A percentile compares a stretch with the other conserved stretches of the same genome.
Evolutionary conservation across 805 yeast genomes (phyloP).

Genomic region (Hemisphaericaspora nanyangensis): DNA sequence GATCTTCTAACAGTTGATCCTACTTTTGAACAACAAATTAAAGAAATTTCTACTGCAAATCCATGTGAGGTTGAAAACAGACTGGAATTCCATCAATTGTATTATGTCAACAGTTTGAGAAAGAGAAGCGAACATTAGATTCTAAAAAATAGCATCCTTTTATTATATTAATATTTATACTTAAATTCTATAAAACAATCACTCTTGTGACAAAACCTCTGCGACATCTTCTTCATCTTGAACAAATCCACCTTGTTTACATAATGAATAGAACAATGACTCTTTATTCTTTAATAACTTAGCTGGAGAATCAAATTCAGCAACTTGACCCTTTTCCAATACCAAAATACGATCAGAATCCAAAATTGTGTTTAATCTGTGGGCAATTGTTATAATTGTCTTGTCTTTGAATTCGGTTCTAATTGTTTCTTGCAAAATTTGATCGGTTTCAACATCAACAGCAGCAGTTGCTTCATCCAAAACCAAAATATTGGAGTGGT

Average conservation of each 20-base stretch:
- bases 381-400: slow-evolving; percentile 82
- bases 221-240: slow-evolving; percentile 16
- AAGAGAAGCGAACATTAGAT: slow-evolving; percentile 60
- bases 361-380: slow-evolving; percentile 76
- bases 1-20: slow-evolving; percentile 16
- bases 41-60: slow-evolving; percentile 21
- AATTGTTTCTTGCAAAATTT: slow-evolving; percentile 72
- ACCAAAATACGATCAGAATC: slow-evolving; percentile 78
- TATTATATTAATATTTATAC: no score
- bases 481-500: slow-evolving; percentile 55
- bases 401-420: slow-evolving; percentile 70
- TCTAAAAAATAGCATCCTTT: no score
- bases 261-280: slow-evolving; percentile 74
- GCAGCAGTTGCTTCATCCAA: slow-evolving; percentile 89
- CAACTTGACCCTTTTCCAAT: slow-evolving; percentile 68
- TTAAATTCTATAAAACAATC: no score
- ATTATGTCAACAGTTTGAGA: slow-evolving; percentile 46
- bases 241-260: slow-evolving; percentile 74
- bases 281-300: slow-evolving; percentile 61
- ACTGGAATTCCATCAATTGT: slow-evolving; percentile 45
- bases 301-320: slow-evolving; percentile 72
- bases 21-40: slow-evolving; percentile 12
- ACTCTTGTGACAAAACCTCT: no score
- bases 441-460: slow-evolving; percentile 82
- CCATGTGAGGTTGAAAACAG: slow-evolving; percentile 31